phyloP scores from a whole-genome alignment of 164 flowering plant genomes.

The Amborella trichopoda region DNA sequence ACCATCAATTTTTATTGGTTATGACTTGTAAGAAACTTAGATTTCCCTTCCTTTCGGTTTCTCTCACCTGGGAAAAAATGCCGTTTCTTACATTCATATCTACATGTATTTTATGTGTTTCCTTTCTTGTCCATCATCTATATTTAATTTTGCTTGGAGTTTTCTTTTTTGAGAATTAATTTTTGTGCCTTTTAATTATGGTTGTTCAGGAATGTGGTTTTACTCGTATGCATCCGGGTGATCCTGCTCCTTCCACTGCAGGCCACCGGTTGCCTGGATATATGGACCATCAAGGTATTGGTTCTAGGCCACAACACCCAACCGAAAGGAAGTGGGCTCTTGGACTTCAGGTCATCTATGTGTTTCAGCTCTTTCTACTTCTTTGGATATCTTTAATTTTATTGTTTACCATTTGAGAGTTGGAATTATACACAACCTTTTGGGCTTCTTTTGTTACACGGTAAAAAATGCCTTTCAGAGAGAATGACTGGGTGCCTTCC shows the following conservation, averaged over 20 bases:
- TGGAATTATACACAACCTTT: no score
- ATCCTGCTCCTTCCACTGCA: constrained; percentile 23
- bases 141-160: constrained; percentile 1
- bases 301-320: constrained; percentile 42
- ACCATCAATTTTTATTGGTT: not conserved
- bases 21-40: not conserved
- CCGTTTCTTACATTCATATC: no score
- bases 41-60: not conserved
- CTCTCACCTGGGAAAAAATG: no score
- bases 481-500: no score
- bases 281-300: constrained; percentile 59
- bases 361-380: no score
- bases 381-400: no score
- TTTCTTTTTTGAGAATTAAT: not conserved
- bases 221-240: constrained; percentile 38
- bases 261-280: constrained; percentile 44
- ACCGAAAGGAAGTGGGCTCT: constrained; percentile 95
- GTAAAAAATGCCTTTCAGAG: no score
- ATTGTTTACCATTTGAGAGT: no score
- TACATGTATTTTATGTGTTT: not conserved
- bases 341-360: constrained; percentile 70
- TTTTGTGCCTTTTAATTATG: no score
- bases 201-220: constrained; percentile 35
- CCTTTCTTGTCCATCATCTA: not conserved
- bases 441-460: no score